These are phyloP conservation scores for Penicillium subrubescens DNA, from an alignment of 495 filamentous ascomycete genomes.

Conservation along the genomic window DNA sequence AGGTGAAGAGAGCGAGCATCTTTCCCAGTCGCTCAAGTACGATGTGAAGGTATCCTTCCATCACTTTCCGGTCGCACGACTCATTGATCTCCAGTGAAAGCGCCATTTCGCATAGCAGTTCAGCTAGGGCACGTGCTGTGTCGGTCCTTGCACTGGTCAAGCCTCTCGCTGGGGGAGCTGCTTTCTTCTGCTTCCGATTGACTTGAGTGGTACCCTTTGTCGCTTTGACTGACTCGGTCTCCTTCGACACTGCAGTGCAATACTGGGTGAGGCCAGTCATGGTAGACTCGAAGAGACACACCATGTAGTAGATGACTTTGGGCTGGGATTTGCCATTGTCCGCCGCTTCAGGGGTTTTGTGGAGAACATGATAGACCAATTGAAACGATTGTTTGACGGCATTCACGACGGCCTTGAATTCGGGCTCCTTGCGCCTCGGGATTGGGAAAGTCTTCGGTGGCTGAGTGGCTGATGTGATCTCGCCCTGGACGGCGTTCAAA, in stretches of 20 bases:
- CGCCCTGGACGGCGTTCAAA: slow-evolving; percentile 10
- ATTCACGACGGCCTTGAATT: slow-evolving; percentile 19
- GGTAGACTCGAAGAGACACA: slow-evolving; percentile 41
- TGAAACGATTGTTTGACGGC: slow-evolving; percentile 28
- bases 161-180: not conserved
- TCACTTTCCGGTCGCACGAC: slow-evolving; percentile 29
- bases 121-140: slow-evolving; percentile 19
- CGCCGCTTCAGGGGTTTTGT: slow-evolving; percentile 31
- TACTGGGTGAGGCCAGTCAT: slow-evolving; percentile 34
- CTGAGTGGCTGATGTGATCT: not conserved
- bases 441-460: not conserved
- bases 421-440: slow-evolving; percentile 12
- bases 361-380: slow-evolving; percentile 33
- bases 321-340: not conserved
- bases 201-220: not conserved
- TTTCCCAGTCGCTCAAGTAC: slow-evolving; percentile 40
- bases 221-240: not conserved
- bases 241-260: slow-evolving; percentile 25
- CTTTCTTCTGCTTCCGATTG: not conserved
- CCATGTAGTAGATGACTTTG: slow-evolving; percentile 43
- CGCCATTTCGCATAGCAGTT: slow-evolving; percentile 34
- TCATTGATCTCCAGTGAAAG: slow-evolving; percentile 28
- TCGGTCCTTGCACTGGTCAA: slow-evolving; percentile 9
- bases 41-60: slow-evolving; percentile 44
- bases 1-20: slow-evolving; percentile 41